Evolutionary conservation across 169 alveolate species (phyloP).

Genomic region (Toxoplasma gondii): DNA sequence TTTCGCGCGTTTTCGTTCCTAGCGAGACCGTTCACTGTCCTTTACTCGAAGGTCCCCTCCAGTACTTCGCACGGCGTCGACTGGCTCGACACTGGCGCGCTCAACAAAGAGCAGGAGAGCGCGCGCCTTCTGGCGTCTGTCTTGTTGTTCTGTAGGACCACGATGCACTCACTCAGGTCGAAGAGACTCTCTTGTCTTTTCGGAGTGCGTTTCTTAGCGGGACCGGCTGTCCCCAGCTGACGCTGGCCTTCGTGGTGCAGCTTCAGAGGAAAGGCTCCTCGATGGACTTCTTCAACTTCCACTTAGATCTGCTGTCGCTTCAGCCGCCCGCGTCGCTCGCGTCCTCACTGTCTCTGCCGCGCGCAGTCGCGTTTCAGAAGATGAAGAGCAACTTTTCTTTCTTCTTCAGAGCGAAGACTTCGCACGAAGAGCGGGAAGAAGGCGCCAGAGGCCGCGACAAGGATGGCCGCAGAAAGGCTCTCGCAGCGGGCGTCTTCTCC

Average conservation of each 20-base stretch:
- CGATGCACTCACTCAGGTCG: conserved; percentile 69
- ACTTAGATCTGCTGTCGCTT: conserved; percentile 79
- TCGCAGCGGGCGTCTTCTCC: neutral
- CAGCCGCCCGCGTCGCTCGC: conserved; percentile 80
- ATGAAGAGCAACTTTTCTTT: conserved; percentile 19
- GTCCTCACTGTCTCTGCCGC: neutral
- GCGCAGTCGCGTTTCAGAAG: conserved; percentile 8
- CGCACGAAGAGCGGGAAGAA: neutral
- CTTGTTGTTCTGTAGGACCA: conserved; percentile 67
- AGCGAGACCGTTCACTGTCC: too few relatives aligned
- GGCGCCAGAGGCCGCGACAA: neutral
- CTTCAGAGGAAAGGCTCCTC: conserved; percentile 88
- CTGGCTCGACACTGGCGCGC: too few relatives aligned
- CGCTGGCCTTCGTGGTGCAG: conserved; percentile 79
- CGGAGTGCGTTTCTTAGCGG: conserved; percentile 74
- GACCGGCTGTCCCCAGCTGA: conserved; percentile 78
- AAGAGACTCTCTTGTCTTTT: conserved; percentile 70
- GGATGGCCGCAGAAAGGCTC: neutral
- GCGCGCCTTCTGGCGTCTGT: too few relatives aligned
- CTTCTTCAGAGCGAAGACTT: neutral
- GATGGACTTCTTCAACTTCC: conserved; percentile 83
- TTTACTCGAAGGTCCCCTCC: too few relatives aligned
- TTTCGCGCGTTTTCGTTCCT: too few relatives aligned
- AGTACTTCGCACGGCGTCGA: too few relatives aligned
- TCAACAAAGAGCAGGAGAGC: too few relatives aligned